A percentile compares a stretch with the other conserved stretches of the same genome.
These are phyloP conservation scores for Kuraishia piskuri DNA, from an alignment of 805 yeast genomes.

Conservation along the genomic window DNA sequence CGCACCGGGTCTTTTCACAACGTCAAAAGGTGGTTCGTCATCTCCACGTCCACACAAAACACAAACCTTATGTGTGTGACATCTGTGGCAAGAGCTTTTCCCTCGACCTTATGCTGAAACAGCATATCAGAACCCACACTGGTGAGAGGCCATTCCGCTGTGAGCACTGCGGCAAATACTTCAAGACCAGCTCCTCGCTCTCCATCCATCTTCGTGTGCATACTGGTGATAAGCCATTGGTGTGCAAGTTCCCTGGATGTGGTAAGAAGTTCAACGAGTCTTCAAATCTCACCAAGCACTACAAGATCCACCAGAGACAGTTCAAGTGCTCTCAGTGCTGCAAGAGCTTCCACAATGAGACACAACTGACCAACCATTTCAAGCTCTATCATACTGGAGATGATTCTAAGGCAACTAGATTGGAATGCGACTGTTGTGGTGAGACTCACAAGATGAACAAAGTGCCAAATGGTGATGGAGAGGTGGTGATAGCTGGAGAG, in stretches of 20 bases:
- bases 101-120: constrained; percentile 66
- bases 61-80: constrained; percentile 69
- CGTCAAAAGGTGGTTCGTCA: constrained; percentile 83
- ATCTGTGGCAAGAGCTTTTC: constrained; percentile 68
- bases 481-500: background rate
- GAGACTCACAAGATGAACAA: background rate
- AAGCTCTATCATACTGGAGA: constrained; percentile 1
- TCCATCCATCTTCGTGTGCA: constrained; percentile 82
- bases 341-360: constrained; percentile 3
- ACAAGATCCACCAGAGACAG: constrained; percentile 62
- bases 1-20: constrained; percentile 58
- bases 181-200: constrained; percentile 76
- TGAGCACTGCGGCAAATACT: constrained; percentile 60
- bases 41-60: constrained; percentile 79
- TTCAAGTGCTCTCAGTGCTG: constrained; percentile 2
- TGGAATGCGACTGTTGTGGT: constrained; percentile 1
- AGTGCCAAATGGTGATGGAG: background rate
- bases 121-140: constrained; percentile 77
- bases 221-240: constrained; percentile 83
- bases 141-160: constrained; percentile 87
- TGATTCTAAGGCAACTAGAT: background rate
- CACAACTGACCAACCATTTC: background rate
- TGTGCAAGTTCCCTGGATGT: constrained; percentile 75
- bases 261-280: constrained; percentile 82
- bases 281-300: constrained; percentile 81